Evolutionary conservation across 805 yeast genomes (phyloP).

Genomic region (Wickerhamomyces tratensis): DNA sequence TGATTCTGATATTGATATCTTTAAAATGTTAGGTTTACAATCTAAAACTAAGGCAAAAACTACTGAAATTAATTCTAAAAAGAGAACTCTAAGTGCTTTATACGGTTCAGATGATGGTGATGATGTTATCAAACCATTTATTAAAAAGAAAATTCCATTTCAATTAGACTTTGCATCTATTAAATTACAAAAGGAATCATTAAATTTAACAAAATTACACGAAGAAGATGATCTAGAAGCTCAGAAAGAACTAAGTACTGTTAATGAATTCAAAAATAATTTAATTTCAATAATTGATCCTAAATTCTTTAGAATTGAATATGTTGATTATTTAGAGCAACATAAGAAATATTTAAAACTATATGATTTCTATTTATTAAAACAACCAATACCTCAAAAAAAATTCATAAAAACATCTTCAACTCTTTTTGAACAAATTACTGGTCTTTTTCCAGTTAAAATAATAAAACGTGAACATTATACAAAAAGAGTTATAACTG

Average conservation of each 20-base stretch:
- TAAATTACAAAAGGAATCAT: background rate
- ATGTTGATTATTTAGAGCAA: slow-evolving; percentile 1
- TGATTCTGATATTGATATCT: no score
- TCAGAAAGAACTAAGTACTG: background rate
- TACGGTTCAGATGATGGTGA: no score
- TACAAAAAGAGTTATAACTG: background rate
- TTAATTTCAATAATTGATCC: background rate
- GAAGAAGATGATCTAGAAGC: slow-evolving; percentile 2
- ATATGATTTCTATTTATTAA: slow-evolving; percentile 4
- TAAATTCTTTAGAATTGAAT: slow-evolving; percentile 2
- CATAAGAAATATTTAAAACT: background rate
- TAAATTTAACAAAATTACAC: slow-evolving; percentile 1
- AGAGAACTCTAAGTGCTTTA: no score
- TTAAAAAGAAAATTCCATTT: background rate
- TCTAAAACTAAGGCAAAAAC: no score
- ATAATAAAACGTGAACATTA: no score
- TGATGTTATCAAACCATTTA: no score
- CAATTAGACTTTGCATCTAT: background rate
- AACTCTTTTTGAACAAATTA: background rate
- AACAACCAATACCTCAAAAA: background rate
- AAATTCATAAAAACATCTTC: background rate
- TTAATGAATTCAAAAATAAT: background rate
- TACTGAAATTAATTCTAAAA: no score
- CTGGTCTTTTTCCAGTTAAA: background rate
- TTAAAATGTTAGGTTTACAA: no score